Percentiles rank a stretch among this genome's conserved stretches.
Conservation (phyloP, 2,329 filamentous ascomycete genomes). For the Intubia oerlemansii region DNA sequence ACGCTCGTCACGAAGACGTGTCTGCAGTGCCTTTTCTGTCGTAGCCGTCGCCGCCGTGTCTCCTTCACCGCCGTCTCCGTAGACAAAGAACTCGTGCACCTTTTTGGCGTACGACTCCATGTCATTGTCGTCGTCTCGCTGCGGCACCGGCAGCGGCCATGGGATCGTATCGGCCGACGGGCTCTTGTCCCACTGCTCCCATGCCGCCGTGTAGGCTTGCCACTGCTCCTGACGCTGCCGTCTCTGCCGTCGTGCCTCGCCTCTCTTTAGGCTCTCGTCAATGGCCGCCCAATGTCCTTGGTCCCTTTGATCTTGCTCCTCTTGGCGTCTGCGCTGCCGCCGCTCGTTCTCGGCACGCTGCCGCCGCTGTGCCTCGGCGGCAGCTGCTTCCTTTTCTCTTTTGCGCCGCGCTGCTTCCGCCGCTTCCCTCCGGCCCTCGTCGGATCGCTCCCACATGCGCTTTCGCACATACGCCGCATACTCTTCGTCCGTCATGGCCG, state of each 20-base stretch:
- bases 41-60: slow-evolving; percentile 11
- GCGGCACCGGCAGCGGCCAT: slow-evolving; percentile 45
- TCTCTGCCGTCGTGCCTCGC: slow-evolving; percentile 37
- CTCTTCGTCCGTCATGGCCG: slow-evolving; percentile 81
- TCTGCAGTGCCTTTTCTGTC: slow-evolving; percentile 23
- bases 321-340: no score
- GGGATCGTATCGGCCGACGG: slow-evolving; percentile 17
- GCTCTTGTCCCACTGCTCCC: slow-evolving; percentile 31
- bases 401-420: slow-evolving; percentile 30
- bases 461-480: slow-evolving; percentile 69
- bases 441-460: slow-evolving; percentile 90
- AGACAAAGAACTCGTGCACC: slow-evolving; percentile 50
- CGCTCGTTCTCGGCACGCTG: slow-evolving; percentile 12
- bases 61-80: no score
- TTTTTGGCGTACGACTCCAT: slow-evolving; percentile 20
- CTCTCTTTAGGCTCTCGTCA: slow-evolving; percentile 45
- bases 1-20: slow-evolving; percentile 57
- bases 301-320: no score
- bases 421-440: slow-evolving; percentile 66
- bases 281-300: slow-evolving; percentile 38
- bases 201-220: slow-evolving; percentile 40
- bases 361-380: slow-evolving; percentile 9
- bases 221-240: slow-evolving; percentile 36
- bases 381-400: slow-evolving; percentile 23
- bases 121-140: not conserved